phyloP scores from a whole-genome alignment of 805 yeast species.

The Lachancea meyersii region DNA sequence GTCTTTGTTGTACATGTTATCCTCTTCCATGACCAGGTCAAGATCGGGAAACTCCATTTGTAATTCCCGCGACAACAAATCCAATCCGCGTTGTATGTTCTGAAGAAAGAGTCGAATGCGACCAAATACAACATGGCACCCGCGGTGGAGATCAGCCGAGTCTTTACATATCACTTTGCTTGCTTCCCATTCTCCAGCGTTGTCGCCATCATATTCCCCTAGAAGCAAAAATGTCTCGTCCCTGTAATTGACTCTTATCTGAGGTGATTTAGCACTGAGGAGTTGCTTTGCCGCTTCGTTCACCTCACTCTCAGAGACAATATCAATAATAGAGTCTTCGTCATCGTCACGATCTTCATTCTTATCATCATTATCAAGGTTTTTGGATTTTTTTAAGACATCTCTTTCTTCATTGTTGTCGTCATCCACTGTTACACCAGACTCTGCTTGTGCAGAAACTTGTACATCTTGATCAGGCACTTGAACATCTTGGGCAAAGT shows the following conservation, averaged over 20 bases:
- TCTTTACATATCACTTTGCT: conserved; percentile 18
- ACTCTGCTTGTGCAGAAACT: not conserved
- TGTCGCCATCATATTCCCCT: conserved; percentile 15
- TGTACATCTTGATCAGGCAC: no score
- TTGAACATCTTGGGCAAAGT: not conserved
- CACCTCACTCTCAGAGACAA: conserved; percentile 15
- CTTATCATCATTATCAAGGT: not conserved
- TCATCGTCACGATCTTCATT: conserved; percentile 1
- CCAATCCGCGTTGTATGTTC: conserved; percentile 17
- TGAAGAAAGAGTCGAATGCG: conserved; percentile 24
- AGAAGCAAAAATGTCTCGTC: conserved; percentile 23
- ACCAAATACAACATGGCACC: conserved; percentile 21
- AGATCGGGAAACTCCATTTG: conserved; percentile 23
- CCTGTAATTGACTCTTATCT: conserved; percentile 17
- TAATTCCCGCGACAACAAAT: conserved; percentile 27
- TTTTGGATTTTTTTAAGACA: not conserved
- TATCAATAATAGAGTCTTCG: conserved; percentile 9
- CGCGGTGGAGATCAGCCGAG: conserved; percentile 11
- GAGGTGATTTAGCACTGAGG: conserved; percentile 15
- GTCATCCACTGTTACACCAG: conserved; percentile 11
- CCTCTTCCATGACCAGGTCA: conserved; percentile 30
- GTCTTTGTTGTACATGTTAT: conserved; percentile 30
- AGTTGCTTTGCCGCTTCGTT: conserved; percentile 22
- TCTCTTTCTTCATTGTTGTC: conserved; percentile 5
- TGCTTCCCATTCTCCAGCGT: conserved; percentile 11